Evolutionary conservation across 306 rosid species (phyloP), one percentile per base, ranked within the genome.

Genomic region (Quercus glauca): DNA sequence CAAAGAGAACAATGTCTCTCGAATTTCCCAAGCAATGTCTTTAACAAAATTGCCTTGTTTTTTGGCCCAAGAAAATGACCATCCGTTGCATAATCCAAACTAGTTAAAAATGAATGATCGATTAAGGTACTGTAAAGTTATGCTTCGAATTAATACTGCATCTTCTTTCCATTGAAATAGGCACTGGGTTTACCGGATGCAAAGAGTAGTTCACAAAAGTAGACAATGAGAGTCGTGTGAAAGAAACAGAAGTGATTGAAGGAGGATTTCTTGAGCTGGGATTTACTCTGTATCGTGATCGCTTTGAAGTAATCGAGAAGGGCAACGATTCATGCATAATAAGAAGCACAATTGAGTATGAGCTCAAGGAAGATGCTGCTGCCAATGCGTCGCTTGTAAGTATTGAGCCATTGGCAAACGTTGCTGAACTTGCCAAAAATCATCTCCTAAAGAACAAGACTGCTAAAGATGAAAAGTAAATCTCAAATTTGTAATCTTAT

Each of bases 351-450:
- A 11, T 87, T 1, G 81, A 87, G 21, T 84, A 76, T 31, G 83
- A 84, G 9, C 41, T 87, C 45, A 84, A 84, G 45, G 86, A 82
- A 15, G 88, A 87, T 12, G 80, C 86, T 33, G 85, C 83, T 63
- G 78, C 74, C 18, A 79, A 76, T 61, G 80, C 31, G 74, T 79
- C 90, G 6, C 12, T 73, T 4, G 74, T 60, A 17, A 72, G 59
- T 18, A 71, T 79, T 5, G 56, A 84, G 21, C 74, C 80, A 15
- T 35, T 84, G 28, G 71, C 53, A 26, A 55, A 25, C 57, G 14
- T 84, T 61, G 74, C 84, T 4, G 26, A 68, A 51, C 8, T 79
- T 17, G 76, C 51, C 64, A 69, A 69, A 10, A 60, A 26, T n/a
- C 28, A 77, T 57, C 81, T 80, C 35, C 41, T n/a, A 17, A 26